These are phyloP conservation scores for Eimeria necatrix DNA, from an alignment of 169 alveolate species.

Conservation along the genomic window DNA sequence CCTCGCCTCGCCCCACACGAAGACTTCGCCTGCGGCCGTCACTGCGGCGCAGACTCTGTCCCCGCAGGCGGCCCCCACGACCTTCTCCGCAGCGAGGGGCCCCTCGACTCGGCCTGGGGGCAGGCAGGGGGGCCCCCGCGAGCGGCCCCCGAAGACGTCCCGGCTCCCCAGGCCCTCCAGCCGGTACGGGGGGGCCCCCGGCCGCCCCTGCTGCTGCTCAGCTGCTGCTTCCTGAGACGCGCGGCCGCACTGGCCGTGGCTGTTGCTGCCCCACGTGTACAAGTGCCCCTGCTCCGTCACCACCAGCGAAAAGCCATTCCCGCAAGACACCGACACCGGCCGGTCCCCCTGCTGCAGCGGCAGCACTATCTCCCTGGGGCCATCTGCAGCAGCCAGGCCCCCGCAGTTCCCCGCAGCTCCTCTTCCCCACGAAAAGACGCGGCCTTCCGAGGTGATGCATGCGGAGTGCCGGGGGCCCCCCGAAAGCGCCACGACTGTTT, in stretches of 20 bases:
- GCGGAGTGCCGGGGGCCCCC: conserved; percentile 74
- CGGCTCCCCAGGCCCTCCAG: conserved; percentile 19
- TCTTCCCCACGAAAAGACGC: conserved; percentile 76
- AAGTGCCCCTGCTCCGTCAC: conserved; percentile 83
- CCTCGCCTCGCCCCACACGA: conserved; percentile 86
- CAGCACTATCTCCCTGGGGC: conserved; percentile 37
- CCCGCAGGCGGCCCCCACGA: conserved; percentile 78
- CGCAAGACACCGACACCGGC: conserved; percentile 78
- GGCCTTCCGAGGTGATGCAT: conserved; percentile 73
- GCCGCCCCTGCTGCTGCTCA: not conserved
- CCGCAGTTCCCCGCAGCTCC: conserved; percentile 61
- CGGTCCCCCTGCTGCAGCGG: conserved; percentile 56
- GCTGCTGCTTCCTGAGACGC: not conserved
- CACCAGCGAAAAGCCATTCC: conserved; percentile 87
- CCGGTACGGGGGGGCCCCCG: not conserved
- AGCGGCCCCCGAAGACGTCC: conserved; percentile 64
- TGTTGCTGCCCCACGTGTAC: conserved; percentile 86
- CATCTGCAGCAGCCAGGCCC: conserved; percentile 51
- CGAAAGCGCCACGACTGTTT: conserved; percentile 5
- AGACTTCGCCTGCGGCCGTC: conserved; percentile 85
- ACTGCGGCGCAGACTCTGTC: conserved; percentile 83
- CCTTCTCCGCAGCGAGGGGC: conserved; percentile 23
- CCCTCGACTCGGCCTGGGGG: conserved; percentile 74
- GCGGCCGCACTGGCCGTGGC: conserved; percentile 80
- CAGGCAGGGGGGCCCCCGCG: not conserved